Base-by-base conservation (phyloP, 1,139 yeast species). In the Nematodospora anomalae region DNA sequence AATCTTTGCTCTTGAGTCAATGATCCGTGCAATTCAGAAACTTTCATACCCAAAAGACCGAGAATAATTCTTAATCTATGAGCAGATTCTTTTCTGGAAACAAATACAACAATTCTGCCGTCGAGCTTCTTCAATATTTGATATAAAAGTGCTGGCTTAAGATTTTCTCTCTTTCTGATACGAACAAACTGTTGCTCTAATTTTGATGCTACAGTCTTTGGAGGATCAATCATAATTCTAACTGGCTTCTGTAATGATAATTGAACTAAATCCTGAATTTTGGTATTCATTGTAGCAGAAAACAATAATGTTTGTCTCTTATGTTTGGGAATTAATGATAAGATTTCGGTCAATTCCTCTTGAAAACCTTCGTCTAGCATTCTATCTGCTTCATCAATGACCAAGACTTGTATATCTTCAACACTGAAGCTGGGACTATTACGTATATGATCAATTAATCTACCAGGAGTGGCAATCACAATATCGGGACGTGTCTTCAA, bases 361-460 rank as follows among this genome's bases (percentile, higher is more conserved):
- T 90, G 97, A 77, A 92, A 92, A 53, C 98, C 98, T 64, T 92
- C 98, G 59, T 92, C 99, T 51, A 92, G 74, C 98, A 92, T 92
- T 68, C 99, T 80, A 71, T 94, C 99, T 40, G 98, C 99, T 69
- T 89, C 97, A 68, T 94, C 98, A 50, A 92, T 78, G 22, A 94
- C 95, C 54, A 92, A 71, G 41, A 94, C 86, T 63, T 92, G 98
- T 37, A 92, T 90, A 16, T 82, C 74, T 50, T 92, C 97, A 33
- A 90, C 95, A 33, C 82, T 80, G 62, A 92, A 92, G 36, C 95
- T 83, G 7, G 97, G 92, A 4, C 97, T 89, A 65, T 92, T 92
- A 55, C 97, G 76, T 40, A 94, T 80, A 64, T 92, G 98, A 63
- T 92, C 99, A 55, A 94, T 92, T 49, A 94, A 83, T 68, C 99